Conservation (phyloP, 2,329 filamentous ascomycete genomes). For the Neonectria neomacrospora region DNA sequence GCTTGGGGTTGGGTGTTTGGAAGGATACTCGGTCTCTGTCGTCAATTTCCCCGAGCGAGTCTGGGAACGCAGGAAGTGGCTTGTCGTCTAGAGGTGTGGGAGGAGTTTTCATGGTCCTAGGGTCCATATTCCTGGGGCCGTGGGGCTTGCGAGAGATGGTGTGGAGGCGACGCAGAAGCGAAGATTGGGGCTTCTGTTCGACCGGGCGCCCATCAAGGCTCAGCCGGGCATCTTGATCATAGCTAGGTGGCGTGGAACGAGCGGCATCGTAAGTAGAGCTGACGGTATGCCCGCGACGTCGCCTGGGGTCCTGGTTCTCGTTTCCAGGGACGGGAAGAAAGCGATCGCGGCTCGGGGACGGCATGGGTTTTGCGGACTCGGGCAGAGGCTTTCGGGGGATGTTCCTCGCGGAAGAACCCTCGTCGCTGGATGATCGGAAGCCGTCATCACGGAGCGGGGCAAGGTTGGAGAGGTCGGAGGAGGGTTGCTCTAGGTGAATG, state of each 20-base stretch:
- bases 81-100: conserved; percentile 18
- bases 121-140: conserved; percentile 38
- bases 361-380: conserved; percentile 43
- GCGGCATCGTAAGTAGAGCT: conserved; percentile 32
- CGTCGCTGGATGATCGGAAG: conserved; percentile 56
- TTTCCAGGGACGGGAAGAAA: conserved; percentile 33
- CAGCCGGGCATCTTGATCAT: conserved; percentile 24
- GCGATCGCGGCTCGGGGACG: conserved; percentile 38
- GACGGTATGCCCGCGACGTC: conserved; percentile 36
- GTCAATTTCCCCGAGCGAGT: conserved; percentile 11
- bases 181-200: conserved; percentile 10
- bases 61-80: conserved; percentile 29
- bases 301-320: conserved; percentile 25
- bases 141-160: conserved; percentile 45
- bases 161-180: conserved; percentile 28
- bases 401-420: conserved; percentile 55
- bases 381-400: conserved; percentile 66
- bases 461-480: conserved; percentile 60
- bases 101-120: conserved; percentile 35
- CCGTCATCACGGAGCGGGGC: conserved; percentile 44
- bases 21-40: conserved; percentile 31
- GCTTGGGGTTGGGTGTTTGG: conserved; percentile 8
- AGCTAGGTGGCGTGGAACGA: conserved; percentile 22
- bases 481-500: conserved; percentile 73
- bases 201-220: conserved; percentile 20